phyloP scores from a whole-genome alignment of 306 rosid species.

The Cicer cuneatum region DNA sequence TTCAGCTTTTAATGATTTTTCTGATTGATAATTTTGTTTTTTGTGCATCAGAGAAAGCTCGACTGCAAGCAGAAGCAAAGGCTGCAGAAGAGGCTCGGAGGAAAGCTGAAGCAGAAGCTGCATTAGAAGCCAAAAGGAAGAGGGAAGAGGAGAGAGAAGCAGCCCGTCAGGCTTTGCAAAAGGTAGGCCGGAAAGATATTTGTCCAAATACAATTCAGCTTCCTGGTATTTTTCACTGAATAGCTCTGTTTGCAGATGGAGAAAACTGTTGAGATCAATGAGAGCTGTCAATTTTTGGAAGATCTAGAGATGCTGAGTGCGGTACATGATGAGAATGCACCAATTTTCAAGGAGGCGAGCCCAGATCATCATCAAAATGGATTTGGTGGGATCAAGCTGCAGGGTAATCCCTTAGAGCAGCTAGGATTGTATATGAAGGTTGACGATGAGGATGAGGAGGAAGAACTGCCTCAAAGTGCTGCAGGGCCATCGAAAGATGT shows the following conservation, averaged over 20 bases:
- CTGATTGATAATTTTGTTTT: slow-evolving; percentile 21
- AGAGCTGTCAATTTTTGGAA: slow-evolving; percentile 78
- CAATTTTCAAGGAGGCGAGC: slow-evolving; percentile 62
- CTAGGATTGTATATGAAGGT: slow-evolving; percentile 83
- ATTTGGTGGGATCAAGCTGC: slow-evolving; percentile 70
- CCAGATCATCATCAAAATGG: slow-evolving; percentile 62
- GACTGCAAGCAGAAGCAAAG: slow-evolving; percentile 88
- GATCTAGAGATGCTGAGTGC: slow-evolving; percentile 85
- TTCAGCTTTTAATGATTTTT: slow-evolving; percentile 8
- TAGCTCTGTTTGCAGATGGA: slow-evolving; percentile 66
- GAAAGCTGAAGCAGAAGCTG: slow-evolving; percentile 83
- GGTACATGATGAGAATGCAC: slow-evolving; percentile 52
- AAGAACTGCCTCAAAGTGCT: slow-evolving; percentile 50
- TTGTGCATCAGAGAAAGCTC: slow-evolving; percentile 76
- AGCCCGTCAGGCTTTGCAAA: slow-evolving; percentile 85
- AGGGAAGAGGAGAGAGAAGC: slow-evolving; percentile 95
- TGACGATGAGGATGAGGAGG: slow-evolving; percentile 85
- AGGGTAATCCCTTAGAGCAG: slow-evolving; percentile 78
- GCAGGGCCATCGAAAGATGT: slow-evolving; percentile 63
- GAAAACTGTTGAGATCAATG: slow-evolving; percentile 87
- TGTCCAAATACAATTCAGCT: slow-evolving; percentile 15
- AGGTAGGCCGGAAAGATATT: slow-evolving; percentile 52
- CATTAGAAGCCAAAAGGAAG: slow-evolving; percentile 76
- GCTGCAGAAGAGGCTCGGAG: slow-evolving; percentile 93
- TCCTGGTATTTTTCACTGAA: slow-evolving; percentile 36